Percentiles rank a stretch among this genome's conserved stretches.
These are phyloP conservation scores for Suhomyces sp. DNA, from an alignment of 805 yeast genomes.

Conservation along the genomic window DNA sequence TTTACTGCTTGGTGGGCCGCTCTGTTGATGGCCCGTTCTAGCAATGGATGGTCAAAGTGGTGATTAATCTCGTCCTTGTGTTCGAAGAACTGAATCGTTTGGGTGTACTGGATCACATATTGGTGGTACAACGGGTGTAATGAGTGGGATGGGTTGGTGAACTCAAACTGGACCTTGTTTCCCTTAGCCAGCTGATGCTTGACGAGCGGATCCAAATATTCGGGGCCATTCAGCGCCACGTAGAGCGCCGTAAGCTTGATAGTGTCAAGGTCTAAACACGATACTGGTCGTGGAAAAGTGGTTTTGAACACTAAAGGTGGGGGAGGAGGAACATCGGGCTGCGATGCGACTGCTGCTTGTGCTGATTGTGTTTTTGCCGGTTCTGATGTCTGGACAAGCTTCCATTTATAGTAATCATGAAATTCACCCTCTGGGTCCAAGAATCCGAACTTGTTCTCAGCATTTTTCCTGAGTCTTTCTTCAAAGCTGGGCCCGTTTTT, in stretches of 20 bases:
- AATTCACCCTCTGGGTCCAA: slow-evolving; percentile 52
- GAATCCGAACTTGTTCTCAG: slow-evolving; percentile 61
- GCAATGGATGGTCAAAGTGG: not conserved
- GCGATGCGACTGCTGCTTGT: not conserved
- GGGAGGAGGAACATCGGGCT: not conserved
- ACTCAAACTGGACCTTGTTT: slow-evolving; percentile 60
- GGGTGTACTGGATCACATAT: slow-evolving; percentile 56
- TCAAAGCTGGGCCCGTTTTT: slow-evolving; percentile 71
- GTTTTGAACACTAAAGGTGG: slow-evolving; percentile 3
- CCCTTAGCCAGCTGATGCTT: slow-evolving; percentile 36
- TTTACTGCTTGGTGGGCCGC: slow-evolving; percentile 51
- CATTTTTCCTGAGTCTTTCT: slow-evolving; percentile 48
- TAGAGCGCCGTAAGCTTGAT: slow-evolving; percentile 71
- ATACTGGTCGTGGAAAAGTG: slow-evolving; percentile 37
- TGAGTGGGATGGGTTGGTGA: slow-evolving; percentile 59
- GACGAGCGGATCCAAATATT: slow-evolving; percentile 30
- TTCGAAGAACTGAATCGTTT: slow-evolving; percentile 16
- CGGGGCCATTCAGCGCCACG: slow-evolving; percentile 58
- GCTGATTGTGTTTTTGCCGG: not conserved
- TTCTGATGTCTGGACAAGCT: slow-evolving; percentile 19
- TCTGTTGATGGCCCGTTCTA: slow-evolving; percentile 42
- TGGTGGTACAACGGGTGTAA: slow-evolving; percentile 49
- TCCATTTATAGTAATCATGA: slow-evolving; percentile 55
- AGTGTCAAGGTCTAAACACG: slow-evolving; percentile 62
- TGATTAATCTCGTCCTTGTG: slow-evolving; percentile 5